Conservation (phyloP, 495 filamentous ascomycete genomes). For the Penicillium soppii region DNA sequence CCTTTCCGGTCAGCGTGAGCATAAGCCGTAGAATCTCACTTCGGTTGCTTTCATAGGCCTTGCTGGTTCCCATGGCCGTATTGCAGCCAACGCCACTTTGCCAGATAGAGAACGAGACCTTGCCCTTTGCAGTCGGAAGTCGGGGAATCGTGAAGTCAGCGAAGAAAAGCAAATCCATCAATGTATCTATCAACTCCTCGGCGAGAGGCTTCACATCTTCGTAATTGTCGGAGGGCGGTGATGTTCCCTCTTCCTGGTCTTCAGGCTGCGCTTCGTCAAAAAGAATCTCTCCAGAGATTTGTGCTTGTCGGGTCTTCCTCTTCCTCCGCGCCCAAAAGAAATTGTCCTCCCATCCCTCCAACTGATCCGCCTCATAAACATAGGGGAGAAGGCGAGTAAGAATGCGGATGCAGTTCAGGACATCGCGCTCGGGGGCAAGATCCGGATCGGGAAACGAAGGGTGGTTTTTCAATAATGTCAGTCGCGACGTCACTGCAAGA, state of each 20-base stretch:
- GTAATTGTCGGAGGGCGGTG: conserved; percentile 56
- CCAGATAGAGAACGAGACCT: conserved; percentile 94
- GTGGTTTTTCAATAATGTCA: conserved; percentile 80
- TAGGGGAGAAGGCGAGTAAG: conserved; percentile 90
- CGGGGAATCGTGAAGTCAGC: conserved; percentile 80
- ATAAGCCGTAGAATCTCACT: conserved; percentile 87
- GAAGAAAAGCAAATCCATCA: conserved; percentile 90
- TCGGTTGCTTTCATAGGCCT: conserved; percentile 87
- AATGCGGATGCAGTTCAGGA: conserved; percentile 89
- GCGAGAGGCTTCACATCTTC: conserved; percentile 86
- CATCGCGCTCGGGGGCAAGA: conserved; percentile 83
- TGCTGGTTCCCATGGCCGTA: conserved; percentile 80
- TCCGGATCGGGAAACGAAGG: conserved; percentile 88
- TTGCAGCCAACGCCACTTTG: conserved; percentile 97
- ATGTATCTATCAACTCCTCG: conserved; percentile 89
- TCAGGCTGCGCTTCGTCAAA: conserved; percentile 73
- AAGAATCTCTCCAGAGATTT: conserved; percentile 67
- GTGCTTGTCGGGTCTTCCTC: conserved; percentile 54
- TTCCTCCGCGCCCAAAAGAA: conserved; percentile 87
- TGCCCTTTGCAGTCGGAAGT: conserved; percentile 64
- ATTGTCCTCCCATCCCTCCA: conserved; percentile 84
- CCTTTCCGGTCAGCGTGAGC: conserved; percentile 81
- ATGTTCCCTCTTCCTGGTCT: conserved; percentile 43
- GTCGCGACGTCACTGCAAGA: conserved; percentile 73
- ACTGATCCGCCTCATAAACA: conserved; percentile 84